A percentile compares a stretch with the other conserved stretches of the same genome.
Conservation (phyloP, 768 basidiomycete genomes). For the Auricularia heimuer region DNA sequence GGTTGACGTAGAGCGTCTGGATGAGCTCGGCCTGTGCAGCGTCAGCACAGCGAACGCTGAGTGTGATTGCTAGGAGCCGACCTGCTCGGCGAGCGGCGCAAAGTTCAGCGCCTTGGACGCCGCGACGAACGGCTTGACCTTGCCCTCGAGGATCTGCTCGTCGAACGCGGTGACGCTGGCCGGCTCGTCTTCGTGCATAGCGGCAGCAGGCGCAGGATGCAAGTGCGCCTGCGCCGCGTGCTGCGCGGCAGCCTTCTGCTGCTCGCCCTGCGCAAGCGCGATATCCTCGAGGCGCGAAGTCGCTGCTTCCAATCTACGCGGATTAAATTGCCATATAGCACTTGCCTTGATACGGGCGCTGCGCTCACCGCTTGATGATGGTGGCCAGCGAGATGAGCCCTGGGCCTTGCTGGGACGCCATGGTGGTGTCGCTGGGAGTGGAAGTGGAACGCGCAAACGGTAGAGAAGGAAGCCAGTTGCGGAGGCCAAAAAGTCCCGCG, state of each 20-base stretch:
- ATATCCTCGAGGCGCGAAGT: conserved; percentile 91
- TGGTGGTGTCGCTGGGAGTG: background rate
- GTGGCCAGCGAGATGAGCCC: conserved; percentile 70
- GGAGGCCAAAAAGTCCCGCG: background rate
- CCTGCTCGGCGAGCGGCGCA: conserved; percentile 66
- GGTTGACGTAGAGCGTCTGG: conserved; percentile 52
- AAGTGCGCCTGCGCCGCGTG: conserved; percentile 17
- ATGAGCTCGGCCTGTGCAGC: conserved; percentile 52
- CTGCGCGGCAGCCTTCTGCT: conserved; percentile 15
- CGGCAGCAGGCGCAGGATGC: conserved; percentile 20
- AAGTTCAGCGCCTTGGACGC: conserved; percentile 64
- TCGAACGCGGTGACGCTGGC: conserved; percentile 63
- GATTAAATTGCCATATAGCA: background rate
- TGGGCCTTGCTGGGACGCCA: conserved; percentile 7
- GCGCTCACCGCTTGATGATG: conserved; percentile 65
- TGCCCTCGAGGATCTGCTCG: conserved; percentile 59
- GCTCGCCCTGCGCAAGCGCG: conserved; percentile 37
- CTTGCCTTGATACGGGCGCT: background rate
- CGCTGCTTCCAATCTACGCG: conserved; percentile 74
- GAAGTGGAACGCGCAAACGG: background rate
- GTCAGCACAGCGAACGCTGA: background rate
- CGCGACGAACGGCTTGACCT: conserved; percentile 63
- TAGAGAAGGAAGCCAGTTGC: background rate
- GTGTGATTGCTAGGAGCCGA: conserved; percentile 27
- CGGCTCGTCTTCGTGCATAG: conserved; percentile 32